Evolutionary conservation across 345 rosid species (phyloP), one percentile per base, ranked within the genome.

Genomic region (Schrenkiella parvula): DNA sequence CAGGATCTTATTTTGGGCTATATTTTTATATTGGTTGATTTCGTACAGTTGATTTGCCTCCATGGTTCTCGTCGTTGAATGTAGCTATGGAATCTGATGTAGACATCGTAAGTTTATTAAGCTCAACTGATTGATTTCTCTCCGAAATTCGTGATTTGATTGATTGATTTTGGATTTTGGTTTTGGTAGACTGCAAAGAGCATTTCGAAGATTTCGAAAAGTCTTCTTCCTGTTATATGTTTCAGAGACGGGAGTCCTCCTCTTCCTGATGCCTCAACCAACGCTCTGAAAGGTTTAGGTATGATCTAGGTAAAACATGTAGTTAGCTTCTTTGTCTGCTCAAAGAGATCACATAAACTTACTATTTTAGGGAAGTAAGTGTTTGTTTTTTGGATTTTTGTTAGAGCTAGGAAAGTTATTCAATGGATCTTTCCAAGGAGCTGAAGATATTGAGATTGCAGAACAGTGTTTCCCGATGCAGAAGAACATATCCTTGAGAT

Each of bases 191-290:
- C 71, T 70, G 58, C 72, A 3, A 76, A 76, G 69, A 84, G 80
- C 54, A 52, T 85, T 29, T 77, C 71, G 25, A 82, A 79, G 71
- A 75, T 87, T 47, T 77, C 91, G 17, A 79, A 66, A 67, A 85
- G 86, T 74, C 67, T 69, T 21, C 81, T 87, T 76, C 99, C 96
- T 4, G 79, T 88, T 60, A 79, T 91, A 68, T 93, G 98, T 80
- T 80, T 93, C 60, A 85, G 98, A 87, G 91, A 88, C 66, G 98
- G 98, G 47, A 88, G 98, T 76, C 98, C 88, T 70, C 97, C 97
- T 44, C 79, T 93, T 26, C 97, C 98, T 23, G 95, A 91, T 76
- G 81, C 79, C 39, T 78, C 89, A 77, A 76, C 72, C 66, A 60
- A 79, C 56, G 83, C 89, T 76, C 21, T 77, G 13, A 47, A 82